Evolutionary conservation across 1,139 yeast genomes (phyloP), one percentile per base, ranked within the genome.

Genomic region (Pneumocystis jirovecii): DNA sequence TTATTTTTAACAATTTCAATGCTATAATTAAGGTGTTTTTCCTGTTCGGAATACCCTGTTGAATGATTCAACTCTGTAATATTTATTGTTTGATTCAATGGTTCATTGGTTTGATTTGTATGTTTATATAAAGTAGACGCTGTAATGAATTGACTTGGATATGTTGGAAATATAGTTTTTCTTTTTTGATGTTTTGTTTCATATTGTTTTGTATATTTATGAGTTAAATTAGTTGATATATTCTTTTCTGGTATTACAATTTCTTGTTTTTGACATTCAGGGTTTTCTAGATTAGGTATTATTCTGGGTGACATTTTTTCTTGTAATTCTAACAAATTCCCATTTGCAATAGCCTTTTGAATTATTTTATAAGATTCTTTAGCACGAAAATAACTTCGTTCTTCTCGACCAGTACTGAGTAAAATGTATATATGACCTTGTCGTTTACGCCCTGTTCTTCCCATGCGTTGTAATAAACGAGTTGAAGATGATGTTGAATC

Each of bases 401-500:
- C 84, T 74, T 95, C 99, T 69, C 85, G 85, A 19, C 86, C 83
- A 25, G 64, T 56, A 6, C 96, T 83, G 71, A 91, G 84, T 19
- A 95, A 76, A 66, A 91, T 77, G n/a, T 89, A 77, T 1, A 93
- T 89, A 67, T 81, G 82, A 62, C 99, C 99, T 70, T 87, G 89
- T 70, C 97, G 79, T 72, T 89, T 89, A 76, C 99, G 85, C 19
- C 98, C 99, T 0, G 99, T 95, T 77, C 99, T 84, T 42, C 99
- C 99, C 95, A 95, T 89, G 70, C 99, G 79, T 74, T 95, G 99
- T 62, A 95, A 82, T 25, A 88, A 90, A 67, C 95, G 89, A 66
- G 95, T 93, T 0, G 98, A 97, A 63, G 96, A 89, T 44, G 90
- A 81, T 0, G 97, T 90, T 0, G 96, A 89, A 72, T 95, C 98